Percentiles rank a stretch among this genome's conserved stretches.
Evolutionary conservation across 305 asterid genomes (phyloP).

Genomic region (Petunia hybrid): DNA sequence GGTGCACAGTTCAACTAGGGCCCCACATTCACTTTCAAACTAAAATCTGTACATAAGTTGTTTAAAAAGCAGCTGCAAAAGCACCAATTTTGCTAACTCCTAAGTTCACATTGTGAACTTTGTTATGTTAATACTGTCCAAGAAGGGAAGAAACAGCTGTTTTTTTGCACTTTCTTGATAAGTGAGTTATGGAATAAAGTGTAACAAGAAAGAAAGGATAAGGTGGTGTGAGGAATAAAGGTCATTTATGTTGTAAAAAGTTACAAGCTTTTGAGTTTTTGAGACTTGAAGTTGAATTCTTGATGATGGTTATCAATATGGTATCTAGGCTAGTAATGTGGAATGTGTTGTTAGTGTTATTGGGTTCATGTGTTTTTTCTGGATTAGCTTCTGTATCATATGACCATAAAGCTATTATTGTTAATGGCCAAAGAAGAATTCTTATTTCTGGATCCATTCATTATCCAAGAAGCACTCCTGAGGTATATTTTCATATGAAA

Average conservation of each 20-base stretch:
- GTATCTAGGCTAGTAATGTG: constrained; percentile 24
- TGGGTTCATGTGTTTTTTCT: constrained; percentile 33
- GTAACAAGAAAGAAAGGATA: constrained; percentile 18
- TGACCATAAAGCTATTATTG: constrained; percentile 37
- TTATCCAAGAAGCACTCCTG: constrained; percentile 47
- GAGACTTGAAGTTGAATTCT: constrained; percentile 21
- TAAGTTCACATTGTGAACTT: neutral
- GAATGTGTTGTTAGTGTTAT: constrained; percentile 28
- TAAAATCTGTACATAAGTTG: neutral
- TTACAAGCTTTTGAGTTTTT: neutral
- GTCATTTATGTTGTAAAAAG: constrained; percentile 6
- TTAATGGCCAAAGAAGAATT: constrained; percentile 44
- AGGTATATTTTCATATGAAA: constrained; percentile 33
- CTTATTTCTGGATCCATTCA: constrained; percentile 48
- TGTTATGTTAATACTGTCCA: neutral
- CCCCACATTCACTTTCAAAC: neutral
- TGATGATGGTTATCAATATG: neutral
- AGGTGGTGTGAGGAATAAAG: constrained; percentile 17
- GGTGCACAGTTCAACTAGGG: too few relatives aligned
- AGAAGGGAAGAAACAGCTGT: neutral
- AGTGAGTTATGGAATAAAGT: constrained; percentile 19
- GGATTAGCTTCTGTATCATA: constrained; percentile 36
- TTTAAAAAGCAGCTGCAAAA: constrained; percentile 23
- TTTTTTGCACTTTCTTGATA: constrained; percentile 15
- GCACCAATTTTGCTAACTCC: neutral